Conservation (phyloP, 2,329 filamentous ascomycete species). For the Xylaria polymorpha region DNA sequence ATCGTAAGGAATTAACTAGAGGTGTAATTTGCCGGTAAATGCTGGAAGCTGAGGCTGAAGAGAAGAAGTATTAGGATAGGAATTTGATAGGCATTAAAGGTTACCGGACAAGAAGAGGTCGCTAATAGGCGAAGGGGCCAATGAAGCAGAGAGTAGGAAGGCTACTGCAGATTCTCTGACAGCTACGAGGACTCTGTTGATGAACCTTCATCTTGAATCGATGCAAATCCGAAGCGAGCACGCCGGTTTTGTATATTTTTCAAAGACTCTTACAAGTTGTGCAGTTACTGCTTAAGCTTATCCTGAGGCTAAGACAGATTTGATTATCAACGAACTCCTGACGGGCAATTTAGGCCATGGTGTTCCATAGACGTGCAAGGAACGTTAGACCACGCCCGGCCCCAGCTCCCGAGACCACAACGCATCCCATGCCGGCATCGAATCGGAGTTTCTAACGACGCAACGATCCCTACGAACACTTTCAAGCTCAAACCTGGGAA, state of each 20-base stretch:
- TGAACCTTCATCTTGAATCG: conserved; percentile 42
- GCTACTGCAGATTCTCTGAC: conserved; percentile 42
- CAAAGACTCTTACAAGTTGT: conserved; percentile 36
- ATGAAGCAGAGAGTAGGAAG: conserved; percentile 39
- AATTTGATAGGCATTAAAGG: conserved; percentile 30
- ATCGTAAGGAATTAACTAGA: conserved; percentile 17
- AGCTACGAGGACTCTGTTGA: conserved; percentile 40
- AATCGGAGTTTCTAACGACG: conserved; percentile 49
- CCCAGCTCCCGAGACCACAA: conserved; percentile 37
- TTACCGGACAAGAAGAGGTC: conserved; percentile 24
- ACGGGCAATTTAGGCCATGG: conserved; percentile 26
- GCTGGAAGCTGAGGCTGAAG: conserved; percentile 11
- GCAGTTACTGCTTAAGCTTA: conserved; percentile 36
- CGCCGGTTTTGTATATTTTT: conserved; percentile 48
- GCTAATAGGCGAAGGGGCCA: conserved; percentile 28
- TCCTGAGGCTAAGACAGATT: conserved; percentile 45
- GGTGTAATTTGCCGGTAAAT: conserved; percentile 28
- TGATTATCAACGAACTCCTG: conserved; percentile 37
- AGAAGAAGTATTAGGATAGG: conserved; percentile 21
- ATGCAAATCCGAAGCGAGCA: conserved; percentile 42
- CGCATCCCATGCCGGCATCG: conserved; percentile 40
- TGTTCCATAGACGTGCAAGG: conserved; percentile 41
- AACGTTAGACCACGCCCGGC: conserved; percentile 33
- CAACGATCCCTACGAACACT: conserved; percentile 40
- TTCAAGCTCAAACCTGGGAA: conserved; percentile 49